Base-by-base conservation (phyloP, 441 rosid species). In the Gossypium gossypioides region DNA sequence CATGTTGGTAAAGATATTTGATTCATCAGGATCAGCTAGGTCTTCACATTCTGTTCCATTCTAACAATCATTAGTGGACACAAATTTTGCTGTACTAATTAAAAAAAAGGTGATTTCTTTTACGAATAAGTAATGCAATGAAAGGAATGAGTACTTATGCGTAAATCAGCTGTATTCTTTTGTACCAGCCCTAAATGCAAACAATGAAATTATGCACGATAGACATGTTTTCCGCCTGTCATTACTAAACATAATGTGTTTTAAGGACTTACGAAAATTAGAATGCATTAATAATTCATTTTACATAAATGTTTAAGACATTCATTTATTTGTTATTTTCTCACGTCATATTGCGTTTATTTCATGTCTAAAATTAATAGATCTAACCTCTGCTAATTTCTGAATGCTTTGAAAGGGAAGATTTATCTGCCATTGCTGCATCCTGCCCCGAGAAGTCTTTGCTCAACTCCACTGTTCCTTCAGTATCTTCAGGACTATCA, bases 41-140 rank as follows among this genome's bases (percentile, higher is more conserved):
- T 13, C 25, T 68, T 79, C 68, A n/a, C 24, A 22, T 67, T 71
- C 83, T 77, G 76, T 63, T 7, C 34, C 10, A 54, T 24, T 42
- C 46, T 2, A 58, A 52, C 59, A 34, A 61, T 32, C 29, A 61
- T 65, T 54, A 44, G 32, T 9, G 46, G 24, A 27, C 18, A 54
- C 40, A 70, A 21, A 56, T 37, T 40, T 44, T 57, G 21, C 61
- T 29, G 40, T 16, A 27, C 37, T 37, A 37, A 27, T 57, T 50
- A 46, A 37, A 67, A 58, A 48, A 2, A 50, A 34, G 42, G 9
- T 0, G 19, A 27, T 32, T 32, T 16, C 18, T 7, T n/a, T 24
- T 66, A 32, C 16, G 25, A 75, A 50, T 24, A n/a, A 63, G 16
- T 56, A 25, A 19, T 18, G 58, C 10, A 34, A 69, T 16, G 62